Evolutionary conservation across 2,329 filamentous ascomycete species (phyloP), one percentile per base, ranked within the genome.

Genomic region (Orbilia javanica): DNA sequence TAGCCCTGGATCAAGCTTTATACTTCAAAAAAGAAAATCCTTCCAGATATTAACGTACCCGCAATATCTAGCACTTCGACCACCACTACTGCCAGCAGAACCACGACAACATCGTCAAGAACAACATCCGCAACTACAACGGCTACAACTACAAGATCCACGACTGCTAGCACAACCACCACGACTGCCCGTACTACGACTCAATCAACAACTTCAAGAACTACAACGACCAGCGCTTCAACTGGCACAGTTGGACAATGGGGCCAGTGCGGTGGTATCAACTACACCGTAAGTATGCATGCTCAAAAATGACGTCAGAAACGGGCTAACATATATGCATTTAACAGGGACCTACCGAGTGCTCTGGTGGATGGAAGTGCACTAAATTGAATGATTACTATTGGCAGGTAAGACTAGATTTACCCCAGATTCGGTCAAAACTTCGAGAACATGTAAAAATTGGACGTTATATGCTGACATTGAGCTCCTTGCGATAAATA

Each of bases 401-500:
- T 25, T 74, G 60, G 39, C 70, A 66, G 70, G 70, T 74, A 57
- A 65, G 68, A 46, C 20, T 39, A n/a, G n/a, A n/a, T n/a, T n/a
- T n/a, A n/a, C n/a, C n/a, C n/a, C n/a, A n/a, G n/a, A n/a, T n/a
- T n/a, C n/a, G n/a, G n/a, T 52, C 34, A 1, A 42, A n/a, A 25
- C 50, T 11, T n/a, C 0, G 22, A 11, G 18, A 22, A 27, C 8
- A 22, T 22, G 1, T 11, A 10, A 31, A 31, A 11, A 18, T 3
- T 1, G 46, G 27, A 25, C 7, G 8, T 52, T 11, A 1, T 0
- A 18, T 36, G 52, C 52, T 55, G 11, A 55, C 27, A 11, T 55
- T 6, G 11, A n/a, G 36, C 36, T 20, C 11, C 22, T 48, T 55
- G 15, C 18, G n/a, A 29, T n/a, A 7, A 42, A 15, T 42, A 62